Evolutionary conservation across 805 yeast species (phyloP).

Genomic region (Ogataea kodamae): DNA sequence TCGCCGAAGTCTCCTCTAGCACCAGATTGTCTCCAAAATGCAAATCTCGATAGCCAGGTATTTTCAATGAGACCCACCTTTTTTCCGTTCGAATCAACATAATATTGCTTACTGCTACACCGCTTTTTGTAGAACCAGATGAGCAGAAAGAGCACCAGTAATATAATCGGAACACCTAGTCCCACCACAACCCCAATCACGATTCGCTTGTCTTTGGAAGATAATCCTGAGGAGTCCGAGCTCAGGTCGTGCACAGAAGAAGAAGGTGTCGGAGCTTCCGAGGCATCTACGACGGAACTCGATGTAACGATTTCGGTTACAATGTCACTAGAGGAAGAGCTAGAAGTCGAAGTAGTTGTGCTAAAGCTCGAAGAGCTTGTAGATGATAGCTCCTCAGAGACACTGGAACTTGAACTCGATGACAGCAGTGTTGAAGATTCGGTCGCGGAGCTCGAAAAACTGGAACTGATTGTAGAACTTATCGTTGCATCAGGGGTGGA

Average conservation of each 20-base stretch:
- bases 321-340: conserved; percentile 5
- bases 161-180: conserved; percentile 60
- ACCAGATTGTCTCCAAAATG: conserved; percentile 24
- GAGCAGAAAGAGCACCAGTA: conserved; percentile 23
- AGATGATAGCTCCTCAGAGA: conserved; percentile 1
- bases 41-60: conserved; percentile 24
- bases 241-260: conserved; percentile 9
- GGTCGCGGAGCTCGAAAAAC: neutral
- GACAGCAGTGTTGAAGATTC: neutral
- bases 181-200: conserved; percentile 72
- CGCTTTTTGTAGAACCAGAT: conserved; percentile 20
- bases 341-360: conserved; percentile 1
- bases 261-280: conserved; percentile 31
- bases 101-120: conserved; percentile 21
- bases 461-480: no score
- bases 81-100: conserved; percentile 35
- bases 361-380: conserved; percentile 3
- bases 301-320: conserved; percentile 6
- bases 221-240: conserved; percentile 38
- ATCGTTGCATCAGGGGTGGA: neutral
- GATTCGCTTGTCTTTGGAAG: conserved; percentile 47
- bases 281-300: conserved; percentile 7
- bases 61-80: conserved; percentile 31
- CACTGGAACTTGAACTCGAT: neutral
- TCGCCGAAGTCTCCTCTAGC: conserved; percentile 25